Evolutionary conservation across 768 basidiomycete genomes (phyloP).

Genomic region (Phaeolepiota aurea): DNA sequence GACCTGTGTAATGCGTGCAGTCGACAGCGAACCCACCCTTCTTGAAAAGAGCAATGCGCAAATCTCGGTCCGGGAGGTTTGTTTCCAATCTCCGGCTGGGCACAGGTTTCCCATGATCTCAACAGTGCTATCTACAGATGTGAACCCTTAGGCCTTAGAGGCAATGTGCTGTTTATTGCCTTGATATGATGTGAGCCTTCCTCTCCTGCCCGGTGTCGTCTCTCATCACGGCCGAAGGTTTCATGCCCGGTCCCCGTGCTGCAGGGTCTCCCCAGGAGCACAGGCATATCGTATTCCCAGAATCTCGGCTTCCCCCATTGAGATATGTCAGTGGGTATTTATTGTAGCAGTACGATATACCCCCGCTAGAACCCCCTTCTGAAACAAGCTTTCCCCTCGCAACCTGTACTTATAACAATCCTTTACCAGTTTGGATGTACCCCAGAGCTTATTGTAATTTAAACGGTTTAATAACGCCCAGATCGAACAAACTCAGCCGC

Average conservation of each 20-base stretch:
- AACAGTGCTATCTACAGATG: not conserved
- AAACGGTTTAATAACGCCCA: no score
- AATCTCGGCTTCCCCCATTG: not conserved
- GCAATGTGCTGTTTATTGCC: no score
- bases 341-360: no score
- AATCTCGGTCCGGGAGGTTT: slow-evolving; percentile 1
- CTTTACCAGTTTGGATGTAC: no score
- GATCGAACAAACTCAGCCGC: no score
- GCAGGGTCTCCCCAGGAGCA: not conserved
- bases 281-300: not conserved
- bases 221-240: not conserved
- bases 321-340: not conserved
- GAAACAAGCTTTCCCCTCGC: no score
- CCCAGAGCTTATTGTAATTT: no score
- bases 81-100: not conserved
- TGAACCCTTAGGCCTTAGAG: not conserved
- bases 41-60: not conserved
- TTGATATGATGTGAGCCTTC: no score
- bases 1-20: slow-evolving; percentile 40
- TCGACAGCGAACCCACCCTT: slow-evolving; percentile 15
- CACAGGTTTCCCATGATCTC: not conserved
- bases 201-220: not conserved
- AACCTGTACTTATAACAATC: no score
- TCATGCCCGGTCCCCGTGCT: not conserved
- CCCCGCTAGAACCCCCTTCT: no score